phyloP scores from a whole-genome alignment of 164 flowering plant genomes.

The Malania oleifera region DNA sequence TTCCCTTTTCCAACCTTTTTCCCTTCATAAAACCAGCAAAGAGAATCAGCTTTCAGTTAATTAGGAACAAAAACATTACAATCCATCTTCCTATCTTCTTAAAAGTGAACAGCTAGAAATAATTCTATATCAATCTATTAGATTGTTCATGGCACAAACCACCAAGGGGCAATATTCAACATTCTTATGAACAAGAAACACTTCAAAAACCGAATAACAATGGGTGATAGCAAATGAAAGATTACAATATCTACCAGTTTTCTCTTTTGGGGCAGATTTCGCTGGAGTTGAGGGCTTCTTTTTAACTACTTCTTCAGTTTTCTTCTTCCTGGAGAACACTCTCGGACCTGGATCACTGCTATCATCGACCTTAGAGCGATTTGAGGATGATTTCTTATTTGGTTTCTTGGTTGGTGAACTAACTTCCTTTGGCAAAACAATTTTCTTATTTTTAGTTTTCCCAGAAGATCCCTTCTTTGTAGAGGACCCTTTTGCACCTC shows the following conservation, averaged over 20 bases:
- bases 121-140: too few species aligned
- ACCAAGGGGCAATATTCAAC: too few species aligned
- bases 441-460: constrained; percentile 38
- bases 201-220: too few species aligned
- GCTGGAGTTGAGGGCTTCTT: constrained; percentile 38
- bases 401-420: constrained; percentile 39
- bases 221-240: neutral
- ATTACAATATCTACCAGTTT: constrained; percentile 28
- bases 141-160: too few species aligned
- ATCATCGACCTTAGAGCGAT: constrained; percentile 36
- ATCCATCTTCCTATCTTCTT: too few species aligned
- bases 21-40: constrained; percentile 22
- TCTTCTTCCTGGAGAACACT: constrained; percentile 65
- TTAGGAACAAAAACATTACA: neutral
- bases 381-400: constrained; percentile 35
- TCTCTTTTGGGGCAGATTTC: constrained; percentile 52
- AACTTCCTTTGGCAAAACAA: constrained; percentile 26
- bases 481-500: constrained; percentile 24
- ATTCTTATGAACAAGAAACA: neutral
- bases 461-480: constrained; percentile 41
- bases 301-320: constrained; percentile 32
- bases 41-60: neutral
- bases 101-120: too few species aligned
- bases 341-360: constrained; percentile 41
- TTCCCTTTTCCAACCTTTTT: constrained; percentile 47